Evolutionary conservation across 2,329 filamentous ascomycete genomes (phyloP), one percentile per base, ranked within the genome.

Genomic region (Colletotrichum paranaense): DNA sequence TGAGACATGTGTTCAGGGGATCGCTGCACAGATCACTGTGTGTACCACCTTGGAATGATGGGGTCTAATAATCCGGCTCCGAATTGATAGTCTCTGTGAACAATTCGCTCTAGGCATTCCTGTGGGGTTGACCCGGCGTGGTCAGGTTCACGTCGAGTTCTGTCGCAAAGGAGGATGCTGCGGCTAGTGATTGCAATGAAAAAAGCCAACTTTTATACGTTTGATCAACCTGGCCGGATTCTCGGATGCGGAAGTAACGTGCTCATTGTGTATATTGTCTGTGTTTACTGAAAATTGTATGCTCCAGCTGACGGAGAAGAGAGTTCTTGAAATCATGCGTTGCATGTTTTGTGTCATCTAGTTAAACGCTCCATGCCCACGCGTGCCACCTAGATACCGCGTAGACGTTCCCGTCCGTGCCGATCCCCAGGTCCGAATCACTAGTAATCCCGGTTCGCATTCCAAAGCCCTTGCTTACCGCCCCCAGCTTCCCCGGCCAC

Each of bases 101-200:
- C 26, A 22, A 11, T 30, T n/a, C 19, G 26, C 49, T n/a, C 62
- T 7, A 55, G 42, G 66, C 55, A 60, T 35, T 42, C 26, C 32
- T 35, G 24, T 52, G 67, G 55, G 30, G 6, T 22, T 28, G 28
- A 52, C 58, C 30, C 52, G 65, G 38, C 58, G 58, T 59, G 58
- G 52, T 42, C 69, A 22, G 38, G 69, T 53, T 32, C 22, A 46
- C 12, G 63, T 26, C 28, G 57, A 52, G 24, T 59, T 62, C 65
- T 16, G 58, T 42, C 28, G 64, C 49, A 52, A 57, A 53, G 65
- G 49, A 63, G 32, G 57, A 52, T 62, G 28, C 63, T 49, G 32
- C 53, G 65, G 52, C 58, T 64, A 35, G 62, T 63, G 42, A 65
- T 59, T 57, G 53, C 59, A 70, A 64, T 56, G 16, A 28, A 59